Evolutionary conservation across 2,329 filamentous ascomycete species (phyloP).

Genomic region (Penicillium sp.): DNA sequence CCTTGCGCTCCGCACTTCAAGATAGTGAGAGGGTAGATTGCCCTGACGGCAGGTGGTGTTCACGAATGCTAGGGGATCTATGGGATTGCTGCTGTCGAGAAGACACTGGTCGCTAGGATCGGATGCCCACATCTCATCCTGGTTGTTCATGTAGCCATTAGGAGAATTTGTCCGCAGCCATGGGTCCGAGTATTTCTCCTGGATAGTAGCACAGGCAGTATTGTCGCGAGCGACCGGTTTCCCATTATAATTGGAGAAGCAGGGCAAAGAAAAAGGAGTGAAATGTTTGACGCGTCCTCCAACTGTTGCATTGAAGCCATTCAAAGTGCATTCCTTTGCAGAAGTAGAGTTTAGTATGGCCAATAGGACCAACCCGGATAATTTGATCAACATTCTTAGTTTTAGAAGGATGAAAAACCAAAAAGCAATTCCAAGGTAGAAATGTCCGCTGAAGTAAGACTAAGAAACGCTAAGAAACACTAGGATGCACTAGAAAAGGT

Average conservation of each 20-base stretch:
- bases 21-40: not conserved
- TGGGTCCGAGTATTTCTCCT: conserved; percentile 8
- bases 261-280: not conserved
- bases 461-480: not conserved
- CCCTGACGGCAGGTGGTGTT: not conserved
- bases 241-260: not conserved
- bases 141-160: conserved; percentile 25
- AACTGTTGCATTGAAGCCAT: not conserved
- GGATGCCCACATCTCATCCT: conserved; percentile 22
- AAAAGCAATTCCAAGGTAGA: not conserved
- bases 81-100: conserved; percentile 16
- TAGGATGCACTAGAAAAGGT: not conserved
- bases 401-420: no score
- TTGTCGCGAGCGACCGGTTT: not conserved
- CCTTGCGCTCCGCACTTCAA: not conserved
- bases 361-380: not conserved
- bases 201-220: not conserved
- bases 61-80: not conserved
- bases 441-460: not conserved
- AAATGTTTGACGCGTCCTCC: not conserved
- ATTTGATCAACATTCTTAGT: not conserved
- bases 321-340: not conserved
- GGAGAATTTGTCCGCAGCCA: conserved; percentile 14
- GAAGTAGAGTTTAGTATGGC: not conserved
- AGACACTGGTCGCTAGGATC: conserved; percentile 17